Conservation (phyloP, 495 filamentous ascomycete genomes). For the Talaromyces ruber region DNA sequence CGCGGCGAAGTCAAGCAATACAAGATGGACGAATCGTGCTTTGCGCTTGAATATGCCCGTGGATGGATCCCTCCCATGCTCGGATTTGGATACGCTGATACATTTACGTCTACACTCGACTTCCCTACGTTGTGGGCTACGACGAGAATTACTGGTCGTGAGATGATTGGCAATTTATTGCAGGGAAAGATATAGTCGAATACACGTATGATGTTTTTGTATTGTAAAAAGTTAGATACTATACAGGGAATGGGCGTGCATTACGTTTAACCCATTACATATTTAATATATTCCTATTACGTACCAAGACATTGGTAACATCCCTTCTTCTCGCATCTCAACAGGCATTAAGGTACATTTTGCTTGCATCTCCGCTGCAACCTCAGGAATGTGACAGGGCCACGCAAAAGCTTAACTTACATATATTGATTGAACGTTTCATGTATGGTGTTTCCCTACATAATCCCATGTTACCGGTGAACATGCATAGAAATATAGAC, state of each 20-base stretch:
- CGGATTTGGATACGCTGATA: constrained; percentile 78
- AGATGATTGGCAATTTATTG: constrained; percentile 65
- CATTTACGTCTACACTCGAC: constrained; percentile 65
- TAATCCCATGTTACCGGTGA: neutral
- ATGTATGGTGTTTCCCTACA: neutral
- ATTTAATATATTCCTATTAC: neutral
- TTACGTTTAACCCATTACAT: neutral
- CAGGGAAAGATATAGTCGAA: constrained; percentile 59
- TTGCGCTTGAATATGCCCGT: constrained; percentile 79
- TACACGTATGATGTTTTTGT: neutral
- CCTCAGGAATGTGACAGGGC: constrained; percentile 6
- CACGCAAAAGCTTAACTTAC: constrained; percentile 3
- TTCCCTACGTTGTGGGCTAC: constrained; percentile 73
- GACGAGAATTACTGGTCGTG: constrained; percentile 54
- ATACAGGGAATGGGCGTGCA: neutral
- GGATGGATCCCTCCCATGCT: constrained; percentile 90
- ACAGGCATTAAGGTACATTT: neutral
- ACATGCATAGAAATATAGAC: neutral
- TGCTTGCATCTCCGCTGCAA: neutral
- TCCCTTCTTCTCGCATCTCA: neutral
- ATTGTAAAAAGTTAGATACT: constrained; percentile 1
- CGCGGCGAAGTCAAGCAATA: constrained; percentile 80
- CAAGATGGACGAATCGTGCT: constrained; percentile 70
- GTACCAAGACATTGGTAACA: neutral
- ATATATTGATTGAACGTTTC: neutral